phyloP scores from a whole-genome alignment of 345 rosid species.

The Turnera subulata region DNA sequence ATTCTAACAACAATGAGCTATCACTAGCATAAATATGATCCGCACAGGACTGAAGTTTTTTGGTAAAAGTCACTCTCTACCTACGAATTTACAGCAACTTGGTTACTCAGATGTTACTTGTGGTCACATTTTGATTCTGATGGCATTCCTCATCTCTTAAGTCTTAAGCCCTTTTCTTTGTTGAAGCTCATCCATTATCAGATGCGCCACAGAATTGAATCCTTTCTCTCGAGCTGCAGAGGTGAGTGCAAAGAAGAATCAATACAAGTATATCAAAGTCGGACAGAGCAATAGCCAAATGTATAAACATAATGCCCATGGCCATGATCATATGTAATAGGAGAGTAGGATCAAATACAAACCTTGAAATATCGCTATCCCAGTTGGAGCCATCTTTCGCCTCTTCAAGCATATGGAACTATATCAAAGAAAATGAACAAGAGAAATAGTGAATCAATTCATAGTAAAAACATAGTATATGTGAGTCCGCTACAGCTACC shows the following conservation, averaged over 20 bases:
- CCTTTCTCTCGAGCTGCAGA: constrained; percentile 34
- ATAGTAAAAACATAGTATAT: no score
- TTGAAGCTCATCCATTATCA: constrained; percentile 35
- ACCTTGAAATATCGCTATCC: constrained; percentile 33
- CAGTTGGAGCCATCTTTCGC: constrained; percentile 31
- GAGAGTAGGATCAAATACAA: not conserved
- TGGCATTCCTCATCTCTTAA: no score
- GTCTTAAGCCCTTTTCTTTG: constrained; percentile 7
- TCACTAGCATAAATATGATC: no score
- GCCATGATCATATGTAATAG: not conserved
- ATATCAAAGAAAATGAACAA: not conserved
- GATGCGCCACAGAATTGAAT: constrained; percentile 41
- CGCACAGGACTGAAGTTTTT: no score
- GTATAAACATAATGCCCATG: not conserved
- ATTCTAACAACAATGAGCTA: no score
- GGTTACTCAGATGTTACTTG: no score
- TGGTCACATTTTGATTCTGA: no score
- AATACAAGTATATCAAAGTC: not conserved
- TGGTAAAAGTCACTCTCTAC: no score
- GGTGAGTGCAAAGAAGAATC: not conserved
- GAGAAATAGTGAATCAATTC: not conserved
- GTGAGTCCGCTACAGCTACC: not conserved
- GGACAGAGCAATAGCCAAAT: not conserved
- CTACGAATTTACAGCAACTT: no score
- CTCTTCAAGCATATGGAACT: constrained; percentile 38